Conservation (phyloP, 2,329 filamentous ascomycete species). For the Coleophoma eucalyptorum region DNA sequence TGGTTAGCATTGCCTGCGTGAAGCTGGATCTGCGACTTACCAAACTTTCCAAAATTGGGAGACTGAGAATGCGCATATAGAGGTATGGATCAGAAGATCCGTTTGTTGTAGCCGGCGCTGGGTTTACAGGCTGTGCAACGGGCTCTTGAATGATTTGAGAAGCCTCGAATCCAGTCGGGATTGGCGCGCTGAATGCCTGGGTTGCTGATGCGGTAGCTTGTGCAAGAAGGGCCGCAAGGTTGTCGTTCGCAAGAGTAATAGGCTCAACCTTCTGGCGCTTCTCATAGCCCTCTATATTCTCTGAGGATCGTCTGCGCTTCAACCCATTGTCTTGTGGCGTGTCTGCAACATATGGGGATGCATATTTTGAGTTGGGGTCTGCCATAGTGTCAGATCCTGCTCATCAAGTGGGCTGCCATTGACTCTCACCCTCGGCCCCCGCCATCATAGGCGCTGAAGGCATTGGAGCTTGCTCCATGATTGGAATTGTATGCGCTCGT, state of each 20-base stretch:
- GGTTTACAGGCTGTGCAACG: neutral
- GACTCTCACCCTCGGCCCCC: no score
- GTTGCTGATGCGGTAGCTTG: slow-evolving; percentile 8
- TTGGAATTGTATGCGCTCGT: no score
- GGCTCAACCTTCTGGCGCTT: slow-evolving; percentile 12
- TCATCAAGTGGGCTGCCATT: no score
- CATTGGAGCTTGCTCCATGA: no score
- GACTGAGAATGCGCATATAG: slow-evolving; percentile 50
- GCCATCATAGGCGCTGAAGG: no score
- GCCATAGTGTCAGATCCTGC: no score
- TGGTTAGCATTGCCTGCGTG: slow-evolving; percentile 4
- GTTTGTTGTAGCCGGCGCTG: neutral
- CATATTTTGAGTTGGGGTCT: no score
- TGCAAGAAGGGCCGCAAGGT: slow-evolving; percentile 13
- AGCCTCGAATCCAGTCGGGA: neutral
- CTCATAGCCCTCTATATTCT: slow-evolving; percentile 1
- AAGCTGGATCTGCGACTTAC: slow-evolving; percentile 31
- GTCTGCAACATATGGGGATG: no score
- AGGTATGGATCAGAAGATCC: slow-evolving; percentile 20
- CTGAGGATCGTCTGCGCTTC: neutral
- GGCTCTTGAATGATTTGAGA: neutral
- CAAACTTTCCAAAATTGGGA: slow-evolving; percentile 58
- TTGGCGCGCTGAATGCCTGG: neutral
- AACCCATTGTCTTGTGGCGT: neutral
- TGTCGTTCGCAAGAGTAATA: slow-evolving; percentile 2